A percentile compares a stretch with the other conserved stretches of the same genome.
Conservation (phyloP, 2,329 filamentous ascomycete genomes). For the Alternaria sp. region DNA sequence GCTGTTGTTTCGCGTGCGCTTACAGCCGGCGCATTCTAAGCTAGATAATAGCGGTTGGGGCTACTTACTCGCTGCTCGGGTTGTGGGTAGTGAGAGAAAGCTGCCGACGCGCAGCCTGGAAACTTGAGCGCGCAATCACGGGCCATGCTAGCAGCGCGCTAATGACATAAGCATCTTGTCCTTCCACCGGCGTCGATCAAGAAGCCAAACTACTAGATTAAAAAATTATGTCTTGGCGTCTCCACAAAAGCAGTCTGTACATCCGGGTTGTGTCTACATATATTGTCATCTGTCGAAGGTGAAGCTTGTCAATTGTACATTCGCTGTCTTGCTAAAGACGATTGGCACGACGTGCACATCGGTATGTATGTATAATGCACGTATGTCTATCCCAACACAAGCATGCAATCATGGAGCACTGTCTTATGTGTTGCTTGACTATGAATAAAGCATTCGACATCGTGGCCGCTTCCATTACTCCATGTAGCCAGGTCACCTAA, state of each 20-base stretch:
- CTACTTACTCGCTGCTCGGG: slow-evolving; percentile 37
- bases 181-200: neutral
- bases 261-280: neutral
- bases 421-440: neutral
- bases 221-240: slow-evolving; percentile 4
- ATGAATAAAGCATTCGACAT: slow-evolving; percentile 29
- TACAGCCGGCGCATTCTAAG: neutral
- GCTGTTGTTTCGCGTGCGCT: slow-evolving; percentile 1
- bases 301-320: neutral
- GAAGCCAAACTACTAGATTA: neutral
- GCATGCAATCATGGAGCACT: neutral
- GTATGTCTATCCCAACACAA: neutral
- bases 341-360: neutral
- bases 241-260: neutral
- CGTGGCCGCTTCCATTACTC: slow-evolving; percentile 26
- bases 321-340: neutral
- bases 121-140: slow-evolving; percentile 28
- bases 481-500: slow-evolving; percentile 32
- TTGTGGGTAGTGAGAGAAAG: slow-evolving; percentile 30
- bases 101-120: slow-evolving; percentile 14
- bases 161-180: slow-evolving; percentile 14
- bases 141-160: slow-evolving; percentile 13
- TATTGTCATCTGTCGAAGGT: neutral
- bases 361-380: neutral
- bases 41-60: neutral